Base-by-base conservation (phyloP, 495 filamentous ascomycete species). In the Neurospora sp. region DNA sequence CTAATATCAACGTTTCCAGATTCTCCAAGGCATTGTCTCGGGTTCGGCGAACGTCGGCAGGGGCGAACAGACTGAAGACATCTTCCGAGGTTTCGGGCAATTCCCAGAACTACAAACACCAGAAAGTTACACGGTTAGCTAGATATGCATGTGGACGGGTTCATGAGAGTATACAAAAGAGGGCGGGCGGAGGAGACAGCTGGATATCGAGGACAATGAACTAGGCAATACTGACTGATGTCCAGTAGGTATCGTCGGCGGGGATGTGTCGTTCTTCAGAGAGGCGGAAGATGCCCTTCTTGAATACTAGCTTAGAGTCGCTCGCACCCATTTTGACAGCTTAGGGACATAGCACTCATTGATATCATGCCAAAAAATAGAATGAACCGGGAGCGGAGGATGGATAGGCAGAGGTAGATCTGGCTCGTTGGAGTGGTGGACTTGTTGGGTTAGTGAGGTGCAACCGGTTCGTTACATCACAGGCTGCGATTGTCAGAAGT, bases 231-330 rank as follows among this genome's bases (percentile, higher is more conserved):
- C 90, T 79, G 82, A 96, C 94, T 76, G 93, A 92, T 71, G 93
- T 88, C 96, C 96, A 99, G 85, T 97, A 98, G 14, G 90, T 86
- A 85, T 97, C 94, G 80, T 94, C 90, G 53, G 93, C 88, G 61
- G 94, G 88, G 77, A 99, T 98, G 76, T 92, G 87, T 76, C 91
- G 89, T 80, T 96, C 90, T 81, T 97, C 94, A 20, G 94, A 96
- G 71, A 99, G 90, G 79, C 91, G 90, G 85, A 99, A 99, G 85
- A 99, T 97, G 81, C 94, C 96, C 82, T 97, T 92, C 83, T 98
- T 99, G 89, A 99, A 98, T 78, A 94, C 93, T 78, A 98, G 91
- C 89, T 99, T 99, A 75, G 95, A 98, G 85, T 99, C 96, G 81
- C 96, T 97, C 79, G 96, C 96, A 81, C 96, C 96, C 96, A 99